Evolutionary conservation across 2,329 filamentous ascomycete species (phyloP).

Genomic region (Sporothrix inflata): DNA sequence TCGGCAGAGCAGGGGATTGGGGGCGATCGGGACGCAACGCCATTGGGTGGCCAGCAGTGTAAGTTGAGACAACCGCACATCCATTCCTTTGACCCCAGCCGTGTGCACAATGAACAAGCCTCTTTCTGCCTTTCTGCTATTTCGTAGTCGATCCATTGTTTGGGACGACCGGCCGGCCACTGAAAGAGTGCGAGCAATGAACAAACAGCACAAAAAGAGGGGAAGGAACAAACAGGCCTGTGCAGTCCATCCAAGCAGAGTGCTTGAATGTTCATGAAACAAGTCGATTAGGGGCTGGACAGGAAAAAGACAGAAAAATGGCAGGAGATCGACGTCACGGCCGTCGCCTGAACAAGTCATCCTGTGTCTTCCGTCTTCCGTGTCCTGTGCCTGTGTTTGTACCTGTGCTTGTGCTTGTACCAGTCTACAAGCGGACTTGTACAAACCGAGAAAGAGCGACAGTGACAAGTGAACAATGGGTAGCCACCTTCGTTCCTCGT

Average conservation of each 20-base stretch:
- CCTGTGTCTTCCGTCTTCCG: no score
- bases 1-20: neutral
- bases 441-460: no score
- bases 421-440: neutral
- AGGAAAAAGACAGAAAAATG: no score
- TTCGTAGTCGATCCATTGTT: constrained; percentile 8
- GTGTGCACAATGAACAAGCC: neutral
- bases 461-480: neutral
- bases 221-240: neutral
- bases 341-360: constrained; percentile 3
- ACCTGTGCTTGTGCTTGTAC: neutral
- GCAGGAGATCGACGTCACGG: constrained; percentile 12
- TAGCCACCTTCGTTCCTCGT: neutral
- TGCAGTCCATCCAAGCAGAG: neutral
- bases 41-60: constrained; percentile 19
- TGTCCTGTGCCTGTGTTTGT: neutral
- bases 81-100: constrained; percentile 2
- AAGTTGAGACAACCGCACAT: neutral
- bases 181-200: neutral
- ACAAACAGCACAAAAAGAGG: neutral
- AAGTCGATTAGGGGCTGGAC: neutral
- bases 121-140: neutral
- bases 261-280: constrained; percentile 20
- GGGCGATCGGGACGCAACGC: constrained; percentile 1
- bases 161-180: constrained; percentile 4